These are phyloP conservation scores for Lecanicillium sp. DNA, from an alignment of 2,329 filamentous ascomycete species.

Conservation along the genomic window DNA sequence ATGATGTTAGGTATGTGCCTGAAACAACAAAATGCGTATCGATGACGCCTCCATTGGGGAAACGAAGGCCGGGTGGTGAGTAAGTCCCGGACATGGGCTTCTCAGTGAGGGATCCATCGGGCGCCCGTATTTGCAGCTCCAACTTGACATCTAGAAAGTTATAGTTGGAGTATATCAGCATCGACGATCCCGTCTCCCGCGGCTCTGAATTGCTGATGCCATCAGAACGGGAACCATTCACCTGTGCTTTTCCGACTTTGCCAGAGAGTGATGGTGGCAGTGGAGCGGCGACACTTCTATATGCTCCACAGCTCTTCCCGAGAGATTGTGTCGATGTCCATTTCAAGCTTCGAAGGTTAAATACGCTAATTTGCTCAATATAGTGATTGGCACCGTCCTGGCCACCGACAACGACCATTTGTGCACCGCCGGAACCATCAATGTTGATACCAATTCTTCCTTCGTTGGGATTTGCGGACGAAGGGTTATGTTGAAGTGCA, in stretches of 20 bases:
- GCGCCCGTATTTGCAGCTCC: constrained; percentile 78
- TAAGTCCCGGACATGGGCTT: constrained; percentile 81
- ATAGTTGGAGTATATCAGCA: constrained; percentile 99
- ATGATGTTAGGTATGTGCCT: constrained; percentile 93
- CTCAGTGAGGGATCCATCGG: constrained; percentile 77
- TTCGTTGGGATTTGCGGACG: constrained; percentile 74
- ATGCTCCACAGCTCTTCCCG: constrained; percentile 90
- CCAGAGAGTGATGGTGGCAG: constrained; percentile 58
- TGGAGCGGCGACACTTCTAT: constrained; percentile 88
- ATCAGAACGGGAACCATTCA: constrained; percentile 31
- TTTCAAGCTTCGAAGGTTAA: constrained; percentile 88
- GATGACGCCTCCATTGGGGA: constrained; percentile 92
- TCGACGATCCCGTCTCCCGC: constrained; percentile 55
- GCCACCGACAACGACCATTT: constrained; percentile 95
- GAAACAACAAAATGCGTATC: constrained; percentile 96
- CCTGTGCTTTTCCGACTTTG: constrained; percentile 55
- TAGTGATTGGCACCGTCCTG: constrained; percentile 98
- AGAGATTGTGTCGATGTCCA: constrained; percentile 87
- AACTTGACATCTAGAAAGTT: constrained; percentile 97
- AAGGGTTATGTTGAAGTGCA: constrained; percentile 82
- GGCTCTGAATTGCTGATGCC: constrained; percentile 42
- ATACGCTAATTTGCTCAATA: constrained; percentile 97
- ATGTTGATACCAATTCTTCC: constrained; percentile 81
- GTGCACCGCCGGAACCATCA: constrained; percentile 83
- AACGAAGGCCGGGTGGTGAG: constrained; percentile 85